phyloP scores from a whole-genome alignment of 768 basidiomycete genomes.

The Hydnum rufescens region DNA sequence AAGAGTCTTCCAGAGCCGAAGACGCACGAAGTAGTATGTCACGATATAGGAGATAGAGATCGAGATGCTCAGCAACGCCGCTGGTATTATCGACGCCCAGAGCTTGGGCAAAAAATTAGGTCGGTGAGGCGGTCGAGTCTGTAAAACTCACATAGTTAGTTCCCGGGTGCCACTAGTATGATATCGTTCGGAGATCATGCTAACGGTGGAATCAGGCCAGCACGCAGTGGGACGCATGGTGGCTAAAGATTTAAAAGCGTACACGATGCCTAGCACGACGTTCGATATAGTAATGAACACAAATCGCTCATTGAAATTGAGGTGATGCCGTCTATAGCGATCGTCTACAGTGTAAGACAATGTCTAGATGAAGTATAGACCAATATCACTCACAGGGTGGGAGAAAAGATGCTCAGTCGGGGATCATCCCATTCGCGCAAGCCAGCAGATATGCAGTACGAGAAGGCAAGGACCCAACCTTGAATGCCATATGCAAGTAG shows the following conservation, averaged over 20 bases:
- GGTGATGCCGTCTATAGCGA: conserved; percentile 5
- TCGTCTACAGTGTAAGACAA: not conserved
- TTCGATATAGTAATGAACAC: conserved; percentile 8
- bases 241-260: conserved; percentile 4
- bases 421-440: not conserved
- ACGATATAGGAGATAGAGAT: not conserved
- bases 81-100: not conserved
- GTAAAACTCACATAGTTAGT: not conserved
- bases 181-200: not conserved
- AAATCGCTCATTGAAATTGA: conserved; percentile 9
- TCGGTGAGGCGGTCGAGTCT: not conserved
- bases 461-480: not conserved
- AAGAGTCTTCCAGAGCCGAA: not conserved
- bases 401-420: conserved; percentile 3
- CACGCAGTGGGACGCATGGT: not conserved
- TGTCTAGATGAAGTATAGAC: not conserved
- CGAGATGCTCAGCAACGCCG: not conserved
- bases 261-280: conserved; percentile 3
- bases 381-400: conserved; percentile 6
- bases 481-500: not conserved
- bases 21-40: not conserved
- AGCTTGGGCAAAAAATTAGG: not conserved
- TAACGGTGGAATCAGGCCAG: not conserved
- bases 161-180: not conserved
- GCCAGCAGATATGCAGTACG: not conserved